These are phyloP conservation scores for Lasiosphaeria hispida DNA, from an alignment of 495 filamentous ascomycete species.

Conservation along the genomic window DNA sequence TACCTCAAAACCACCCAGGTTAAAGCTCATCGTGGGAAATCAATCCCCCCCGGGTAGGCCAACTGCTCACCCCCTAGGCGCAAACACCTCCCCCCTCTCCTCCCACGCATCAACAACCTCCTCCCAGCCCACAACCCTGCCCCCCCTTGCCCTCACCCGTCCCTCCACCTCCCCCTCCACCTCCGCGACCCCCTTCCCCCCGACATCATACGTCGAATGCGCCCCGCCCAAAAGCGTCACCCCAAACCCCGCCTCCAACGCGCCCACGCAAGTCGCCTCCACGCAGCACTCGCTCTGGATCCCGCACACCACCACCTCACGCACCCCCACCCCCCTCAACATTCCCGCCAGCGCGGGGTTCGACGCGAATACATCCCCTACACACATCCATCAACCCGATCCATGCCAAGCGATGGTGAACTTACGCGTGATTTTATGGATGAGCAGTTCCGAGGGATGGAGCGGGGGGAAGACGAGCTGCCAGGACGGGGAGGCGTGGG, in stretches of 20 bases:
- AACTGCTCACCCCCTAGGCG: too few species aligned
- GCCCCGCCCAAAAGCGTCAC: constrained; percentile 32
- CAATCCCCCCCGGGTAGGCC: too few species aligned
- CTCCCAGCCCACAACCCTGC: constrained; percentile 24
- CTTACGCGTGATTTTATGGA: constrained; percentile 29
- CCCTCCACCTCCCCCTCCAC: constrained; percentile 34
- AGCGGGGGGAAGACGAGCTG: constrained; percentile 32
- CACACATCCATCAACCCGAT: neutral
- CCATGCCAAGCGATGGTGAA: neutral
- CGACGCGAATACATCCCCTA: constrained; percentile 33
- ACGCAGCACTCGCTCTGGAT: constrained; percentile 40
- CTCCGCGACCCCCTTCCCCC: constrained; percentile 21
- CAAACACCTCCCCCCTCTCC: neutral
- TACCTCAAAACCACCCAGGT: too few species aligned
- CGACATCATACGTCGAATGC: constrained; percentile 35
- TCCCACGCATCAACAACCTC: constrained; percentile 19
- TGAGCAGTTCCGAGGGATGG: constrained; percentile 15
- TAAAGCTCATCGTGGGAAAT: too few species aligned
- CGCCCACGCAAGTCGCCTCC: constrained; percentile 27
- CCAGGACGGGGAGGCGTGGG: constrained; percentile 29
- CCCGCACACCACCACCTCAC: constrained; percentile 28
- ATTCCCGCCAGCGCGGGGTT: constrained; percentile 27
- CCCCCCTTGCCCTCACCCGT: constrained; percentile 19
- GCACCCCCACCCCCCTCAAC: constrained; percentile 18
- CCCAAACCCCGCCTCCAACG: constrained; percentile 27